Conservation (phyloP, 2,329 filamentous ascomycete species). For the Lachnellula willkommii region DNA sequence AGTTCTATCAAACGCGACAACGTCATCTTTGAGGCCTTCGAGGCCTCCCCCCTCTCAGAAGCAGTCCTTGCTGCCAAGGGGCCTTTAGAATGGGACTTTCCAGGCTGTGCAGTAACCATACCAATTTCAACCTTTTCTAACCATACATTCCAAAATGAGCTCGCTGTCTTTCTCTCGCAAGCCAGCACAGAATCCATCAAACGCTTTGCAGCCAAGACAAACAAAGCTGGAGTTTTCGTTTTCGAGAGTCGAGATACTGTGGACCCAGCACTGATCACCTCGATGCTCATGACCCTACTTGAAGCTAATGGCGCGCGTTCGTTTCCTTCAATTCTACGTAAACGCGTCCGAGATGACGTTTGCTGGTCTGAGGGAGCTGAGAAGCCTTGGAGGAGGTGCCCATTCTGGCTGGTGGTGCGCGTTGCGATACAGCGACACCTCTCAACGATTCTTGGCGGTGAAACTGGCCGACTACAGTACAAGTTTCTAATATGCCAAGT, state of each 20-base stretch:
- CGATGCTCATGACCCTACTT: conserved; percentile 56
- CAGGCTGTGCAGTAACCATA: conserved; percentile 46
- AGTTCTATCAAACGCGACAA: conserved; percentile 5
- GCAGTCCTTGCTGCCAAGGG: conserved; percentile 46
- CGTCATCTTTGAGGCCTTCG: conserved; percentile 55
- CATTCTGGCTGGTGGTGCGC: conserved; percentile 57
- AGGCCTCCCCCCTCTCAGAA: conserved; percentile 50
- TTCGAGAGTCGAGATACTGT: conserved; percentile 54
- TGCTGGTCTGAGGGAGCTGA: conserved; percentile 39
- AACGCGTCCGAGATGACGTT: conserved; percentile 59
- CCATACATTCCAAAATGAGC: conserved; percentile 39
- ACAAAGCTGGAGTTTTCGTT: conserved; percentile 46
- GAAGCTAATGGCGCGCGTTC: conserved; percentile 45
- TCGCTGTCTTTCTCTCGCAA: conserved; percentile 51
- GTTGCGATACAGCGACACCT: conserved; percentile 52
- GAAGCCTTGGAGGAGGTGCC: conserved; percentile 56
- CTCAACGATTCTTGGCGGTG: conserved; percentile 33
- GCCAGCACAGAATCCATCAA: conserved; percentile 49
- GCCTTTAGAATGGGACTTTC: conserved; percentile 56
- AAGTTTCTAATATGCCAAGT: conserved; percentile 50
- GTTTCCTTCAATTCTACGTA: conserved; percentile 40
- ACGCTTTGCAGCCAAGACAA: conserved; percentile 44
- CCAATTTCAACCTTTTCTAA: conserved; percentile 36
- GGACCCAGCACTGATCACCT: conserved; percentile 51
- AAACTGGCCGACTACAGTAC: conserved; percentile 45